phyloP scores from a whole-genome alignment of 345 rosid genomes.

The Kernera saxatilis region DNA sequence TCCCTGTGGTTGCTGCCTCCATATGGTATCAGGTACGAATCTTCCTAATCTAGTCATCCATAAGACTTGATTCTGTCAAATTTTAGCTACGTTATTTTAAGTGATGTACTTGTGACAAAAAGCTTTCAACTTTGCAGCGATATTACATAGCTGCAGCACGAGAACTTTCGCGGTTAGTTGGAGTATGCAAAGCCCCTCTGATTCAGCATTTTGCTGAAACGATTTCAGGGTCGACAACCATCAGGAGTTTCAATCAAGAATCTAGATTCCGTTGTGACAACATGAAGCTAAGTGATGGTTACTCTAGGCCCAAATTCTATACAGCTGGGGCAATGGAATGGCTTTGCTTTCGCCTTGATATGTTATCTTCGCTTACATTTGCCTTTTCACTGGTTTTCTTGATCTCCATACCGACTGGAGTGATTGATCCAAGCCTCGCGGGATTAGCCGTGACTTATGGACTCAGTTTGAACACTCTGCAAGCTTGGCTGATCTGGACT shows the following conservation, averaged over 20 bases:
- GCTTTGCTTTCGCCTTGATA: conserved; percentile 74
- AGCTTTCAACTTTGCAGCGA: conserved; percentile 40
- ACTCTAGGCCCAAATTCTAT: conserved; percentile 63
- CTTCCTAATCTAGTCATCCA: not conserved
- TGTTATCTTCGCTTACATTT: conserved; percentile 62
- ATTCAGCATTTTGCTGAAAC: conserved; percentile 88
- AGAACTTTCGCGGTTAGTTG: conserved; percentile 67
- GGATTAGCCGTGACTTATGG: conserved; percentile 88
- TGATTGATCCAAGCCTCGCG: conserved; percentile 77
- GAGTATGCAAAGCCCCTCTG: conserved; percentile 78
- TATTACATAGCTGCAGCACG: conserved; percentile 67
- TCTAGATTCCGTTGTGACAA: conserved; percentile 54
- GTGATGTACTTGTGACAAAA: not conserved
- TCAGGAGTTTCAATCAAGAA: conserved; percentile 77
- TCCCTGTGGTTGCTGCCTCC: conserved; percentile 57
- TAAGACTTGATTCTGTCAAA: not conserved
- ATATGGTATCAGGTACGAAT: conserved; percentile 72
- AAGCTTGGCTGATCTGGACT: conserved; percentile 66
- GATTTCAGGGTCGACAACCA: conserved; percentile 67
- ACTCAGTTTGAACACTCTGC: conserved; percentile 60
- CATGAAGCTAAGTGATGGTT: conserved; percentile 59
- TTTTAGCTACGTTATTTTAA: not conserved
- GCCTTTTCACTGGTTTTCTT: conserved; percentile 63
- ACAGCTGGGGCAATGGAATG: conserved; percentile 69
- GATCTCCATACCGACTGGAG: conserved; percentile 54